Conservation (phyloP, 768 basidiomycete species). For the Rossbeevera mucosa region DNA sequence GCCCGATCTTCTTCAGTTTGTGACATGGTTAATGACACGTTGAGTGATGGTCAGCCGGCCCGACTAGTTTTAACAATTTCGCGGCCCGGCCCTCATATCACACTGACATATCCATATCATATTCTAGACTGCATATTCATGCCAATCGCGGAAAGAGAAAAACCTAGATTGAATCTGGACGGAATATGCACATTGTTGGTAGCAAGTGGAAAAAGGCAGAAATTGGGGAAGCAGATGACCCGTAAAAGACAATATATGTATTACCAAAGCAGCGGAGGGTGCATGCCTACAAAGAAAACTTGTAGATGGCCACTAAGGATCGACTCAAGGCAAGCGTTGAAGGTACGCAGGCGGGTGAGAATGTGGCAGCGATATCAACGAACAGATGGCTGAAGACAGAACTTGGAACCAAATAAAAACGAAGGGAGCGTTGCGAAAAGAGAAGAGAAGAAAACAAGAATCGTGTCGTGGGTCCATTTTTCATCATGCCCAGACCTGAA, state of each 20-base stretch:
- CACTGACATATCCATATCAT: too few relatives aligned
- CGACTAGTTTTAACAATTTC: not conserved
- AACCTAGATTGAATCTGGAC: conserved; percentile 34
- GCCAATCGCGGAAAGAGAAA: conserved; percentile 5
- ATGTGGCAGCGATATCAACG: conserved; percentile 49
- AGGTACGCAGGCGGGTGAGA: conserved; percentile 48
- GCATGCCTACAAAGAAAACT: conserved; percentile 33
- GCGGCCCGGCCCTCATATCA: not conserved
- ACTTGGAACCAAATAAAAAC: conserved; percentile 20
- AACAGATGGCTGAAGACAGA: conserved; percentile 32
- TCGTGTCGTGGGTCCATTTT: conserved; percentile 19
- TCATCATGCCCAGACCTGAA: conserved; percentile 82
- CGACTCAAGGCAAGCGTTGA: conserved; percentile 53
- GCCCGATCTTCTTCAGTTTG: conserved; percentile 72
- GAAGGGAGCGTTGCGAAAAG: conserved; percentile 16
- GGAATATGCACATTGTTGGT: conserved; percentile 46
- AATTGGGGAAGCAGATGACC: conserved; percentile 31
- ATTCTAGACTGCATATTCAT: not conserved
- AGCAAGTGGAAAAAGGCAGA: conserved; percentile 33
- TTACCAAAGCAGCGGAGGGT: conserved; percentile 33
- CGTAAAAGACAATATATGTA: conserved; percentile 35
- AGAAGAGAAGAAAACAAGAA: conserved; percentile 18
- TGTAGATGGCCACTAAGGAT: conserved; percentile 51
- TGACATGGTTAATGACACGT: conserved; percentile 16
- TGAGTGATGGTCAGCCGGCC: not conserved